A percentile compares a stretch with the other conserved stretches of the same genome.
Evolutionary conservation across 1,139 yeast genomes (phyloP).

Genomic region (Kluyveromyces marxianus): DNA sequence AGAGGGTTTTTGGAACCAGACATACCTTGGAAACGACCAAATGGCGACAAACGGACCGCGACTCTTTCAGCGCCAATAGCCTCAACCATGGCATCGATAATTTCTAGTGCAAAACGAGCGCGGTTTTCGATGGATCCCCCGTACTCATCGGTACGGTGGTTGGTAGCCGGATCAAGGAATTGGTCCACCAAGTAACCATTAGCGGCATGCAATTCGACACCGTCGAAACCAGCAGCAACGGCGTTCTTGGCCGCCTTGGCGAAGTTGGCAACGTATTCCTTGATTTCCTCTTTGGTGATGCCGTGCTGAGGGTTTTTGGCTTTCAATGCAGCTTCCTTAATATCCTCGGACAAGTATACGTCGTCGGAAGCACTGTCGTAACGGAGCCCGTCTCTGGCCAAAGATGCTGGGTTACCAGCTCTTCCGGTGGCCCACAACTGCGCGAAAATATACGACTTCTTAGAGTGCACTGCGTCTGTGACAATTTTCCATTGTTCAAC

Average conservation of each 20-base stretch:
- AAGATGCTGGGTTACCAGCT: conserved; percentile 37
- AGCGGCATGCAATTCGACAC: conserved; percentile 61
- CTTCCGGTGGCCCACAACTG: conserved; percentile 64
- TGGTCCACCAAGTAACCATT: conserved; percentile 63
- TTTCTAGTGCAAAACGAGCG: conserved; percentile 48
- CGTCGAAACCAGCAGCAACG: conserved; percentile 55
- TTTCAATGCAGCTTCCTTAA: conserved; percentile 30
- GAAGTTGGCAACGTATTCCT: conserved; percentile 31
- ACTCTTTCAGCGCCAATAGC: conserved; percentile 47
- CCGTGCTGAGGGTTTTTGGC: conserved; percentile 31
- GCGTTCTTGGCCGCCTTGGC: conserved; percentile 34
- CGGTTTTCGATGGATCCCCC: conserved; percentile 66
- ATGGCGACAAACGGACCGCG: conserved; percentile 56
- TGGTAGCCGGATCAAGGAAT: conserved; percentile 44
- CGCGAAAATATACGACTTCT: conserved; percentile 42
- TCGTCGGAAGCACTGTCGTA: conserved; percentile 32
- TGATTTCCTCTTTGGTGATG: conserved; percentile 33
- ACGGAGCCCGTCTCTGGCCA: conserved; percentile 34
- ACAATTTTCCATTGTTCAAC: conserved; percentile 44
- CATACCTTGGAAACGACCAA: conserved; percentile 33
- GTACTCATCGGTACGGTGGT: conserved; percentile 57
- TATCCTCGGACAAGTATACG: conserved; percentile 31
- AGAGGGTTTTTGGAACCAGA: conserved; percentile 33
- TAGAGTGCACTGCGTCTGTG: conserved; percentile 43
- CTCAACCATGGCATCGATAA: conserved; percentile 44